These are phyloP conservation scores for Trichophaea hybrida DNA, from an alignment of 2,329 filamentous ascomycete species.

Conservation along the genomic window DNA sequence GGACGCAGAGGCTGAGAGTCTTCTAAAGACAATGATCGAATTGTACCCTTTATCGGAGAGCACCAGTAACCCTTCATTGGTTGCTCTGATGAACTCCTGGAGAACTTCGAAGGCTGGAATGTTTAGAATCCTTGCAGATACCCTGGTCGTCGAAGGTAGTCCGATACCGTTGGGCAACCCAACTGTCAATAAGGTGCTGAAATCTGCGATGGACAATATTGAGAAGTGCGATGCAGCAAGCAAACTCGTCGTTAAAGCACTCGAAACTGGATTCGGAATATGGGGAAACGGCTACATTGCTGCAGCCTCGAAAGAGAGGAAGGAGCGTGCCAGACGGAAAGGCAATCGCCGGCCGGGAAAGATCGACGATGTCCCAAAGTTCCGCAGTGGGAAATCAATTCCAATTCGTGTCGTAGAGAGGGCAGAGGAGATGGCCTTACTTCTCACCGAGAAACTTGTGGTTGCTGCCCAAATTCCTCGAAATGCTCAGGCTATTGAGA, in stretches of 20 bases:
- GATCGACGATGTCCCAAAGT: neutral
- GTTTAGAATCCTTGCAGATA: conserved; percentile 10
- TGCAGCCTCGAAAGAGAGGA: conserved; percentile 1
- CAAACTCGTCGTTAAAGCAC: conserved; percentile 5
- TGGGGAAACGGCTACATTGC: conserved; percentile 12
- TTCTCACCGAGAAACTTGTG: conserved; percentile 9
- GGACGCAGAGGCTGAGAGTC: conserved; percentile 15
- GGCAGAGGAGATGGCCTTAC: conserved; percentile 11
- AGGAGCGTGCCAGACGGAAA: conserved; percentile 4
- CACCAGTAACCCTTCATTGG: conserved; percentile 9
- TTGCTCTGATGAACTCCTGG: conserved; percentile 10
- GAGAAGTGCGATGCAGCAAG: conserved; percentile 6
- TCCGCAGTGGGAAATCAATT: neutral
- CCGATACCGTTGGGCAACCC: conserved; percentile 9
- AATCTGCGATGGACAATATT: conserved; percentile 4
- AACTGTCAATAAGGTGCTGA: conserved; percentile 6
- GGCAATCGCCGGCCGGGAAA: neutral
- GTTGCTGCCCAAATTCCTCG: neutral
- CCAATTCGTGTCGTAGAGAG: conserved; percentile 8
- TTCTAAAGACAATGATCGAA: conserved; percentile 16
- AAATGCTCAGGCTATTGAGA: neutral
- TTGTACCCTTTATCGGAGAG: conserved; percentile 13
- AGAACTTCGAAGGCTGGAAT: neutral
- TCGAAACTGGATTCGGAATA: conserved; percentile 17
- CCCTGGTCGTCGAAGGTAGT: conserved; percentile 3